Evolutionary conservation across 257 asterid genomes (phyloP), one percentile per base, ranked within the genome.

Genomic region (Ilex aquifolium): DNA sequence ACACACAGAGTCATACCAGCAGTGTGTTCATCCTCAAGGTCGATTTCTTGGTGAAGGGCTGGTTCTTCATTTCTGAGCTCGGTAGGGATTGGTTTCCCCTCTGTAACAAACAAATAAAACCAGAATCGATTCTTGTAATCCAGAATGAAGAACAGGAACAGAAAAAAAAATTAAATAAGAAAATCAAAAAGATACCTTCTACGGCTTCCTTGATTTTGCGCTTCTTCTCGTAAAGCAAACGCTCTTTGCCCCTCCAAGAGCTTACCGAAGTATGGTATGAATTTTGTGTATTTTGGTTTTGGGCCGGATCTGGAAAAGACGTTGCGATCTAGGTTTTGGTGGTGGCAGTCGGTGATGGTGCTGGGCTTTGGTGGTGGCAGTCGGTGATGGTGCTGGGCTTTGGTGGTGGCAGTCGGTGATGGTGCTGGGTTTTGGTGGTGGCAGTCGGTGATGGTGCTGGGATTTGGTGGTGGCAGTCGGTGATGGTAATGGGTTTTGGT

Each of bases 1-100:
- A 21, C 27, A 21, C 27, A 21, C 27, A 32, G 53, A 63, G 8
- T 51, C 48, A 32, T 73, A 92, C 99, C 82, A 32, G 97, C 88
- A 11, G 97, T 89, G 11, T 85, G 70, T 56, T 87, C 97, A 70
- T 89, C 99, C 76, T 89, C 99, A 30, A 89, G 96, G 68, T 90
- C 95, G 21, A 93, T 93, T 85, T 90, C 90, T 67, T 80, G 85
- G 42, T 97, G 91, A 61, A 92, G 93, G 7, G 93, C 95, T 0
- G 89, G 89, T 74, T 92, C 99, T 72, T 92, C 96, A 48, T 92
- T 89, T 63, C 95, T 77, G 63, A 92, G 95, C 86, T 92, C 99
- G 50, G 97, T 92, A 12, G 99, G 99, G 67, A 92, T 92, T 9
- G 99, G 94, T 70, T 88, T 92, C 57, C 95, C 95, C 91, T 87